Evolutionary conservation across 441 rosid species (phyloP).

Genomic region (Jatropha multifida): DNA sequence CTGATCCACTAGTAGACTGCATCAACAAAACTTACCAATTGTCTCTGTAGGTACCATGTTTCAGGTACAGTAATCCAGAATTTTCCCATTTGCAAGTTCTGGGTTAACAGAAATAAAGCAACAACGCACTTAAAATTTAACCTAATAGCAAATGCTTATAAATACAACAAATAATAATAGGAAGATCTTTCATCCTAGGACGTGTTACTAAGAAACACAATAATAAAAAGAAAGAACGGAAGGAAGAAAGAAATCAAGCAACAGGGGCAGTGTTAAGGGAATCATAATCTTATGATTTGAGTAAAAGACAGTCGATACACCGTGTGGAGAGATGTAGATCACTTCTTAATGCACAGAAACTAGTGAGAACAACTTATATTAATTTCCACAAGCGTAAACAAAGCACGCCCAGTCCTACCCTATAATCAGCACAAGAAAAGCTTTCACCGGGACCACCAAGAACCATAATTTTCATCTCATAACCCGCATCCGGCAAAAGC

Average conservation of each 20-base stretch:
- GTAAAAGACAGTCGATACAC: neutral
- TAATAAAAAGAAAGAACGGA: no score
- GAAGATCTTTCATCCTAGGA: no score
- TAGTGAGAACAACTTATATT: conserved; percentile 15
- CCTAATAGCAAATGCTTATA: no score
- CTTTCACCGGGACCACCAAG: conserved; percentile 3
- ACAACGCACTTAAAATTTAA: no score
- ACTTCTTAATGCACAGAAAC: conserved; percentile 20
- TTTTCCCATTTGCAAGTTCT: no score
- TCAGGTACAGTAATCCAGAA: no score
- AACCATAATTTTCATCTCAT: conserved; percentile 17
- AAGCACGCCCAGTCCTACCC: conserved; percentile 26
- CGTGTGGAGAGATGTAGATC: conserved; percentile 9
- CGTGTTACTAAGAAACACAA: no score
- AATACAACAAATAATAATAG: no score
- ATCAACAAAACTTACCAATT: no score
- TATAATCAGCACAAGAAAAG: conserved; percentile 13
- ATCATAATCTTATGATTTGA: conserved; percentile 7
- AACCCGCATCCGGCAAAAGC: conserved; percentile 15
- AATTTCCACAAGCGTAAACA: conserved; percentile 18
- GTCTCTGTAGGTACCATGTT: no score
- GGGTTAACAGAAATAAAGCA: no score
- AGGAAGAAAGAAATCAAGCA: neutral
- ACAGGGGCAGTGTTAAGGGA: neutral
- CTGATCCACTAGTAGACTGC: neutral